These are phyloP conservation scores for Pterocarpus macrocarpus DNA, from an alignment of 306 rosid genomes.

Conservation along the genomic window DNA sequence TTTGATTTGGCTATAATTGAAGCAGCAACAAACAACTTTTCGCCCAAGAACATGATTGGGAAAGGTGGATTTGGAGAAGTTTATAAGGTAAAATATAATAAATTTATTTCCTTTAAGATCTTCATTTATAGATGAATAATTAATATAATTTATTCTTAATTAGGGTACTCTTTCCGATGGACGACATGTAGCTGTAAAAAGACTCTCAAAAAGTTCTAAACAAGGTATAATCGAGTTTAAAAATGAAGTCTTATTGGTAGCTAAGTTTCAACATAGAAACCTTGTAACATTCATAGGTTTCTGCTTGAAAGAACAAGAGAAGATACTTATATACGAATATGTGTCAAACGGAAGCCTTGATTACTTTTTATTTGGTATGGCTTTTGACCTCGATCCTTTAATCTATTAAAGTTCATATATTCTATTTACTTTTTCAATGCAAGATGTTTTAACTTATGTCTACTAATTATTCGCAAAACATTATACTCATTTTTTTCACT, in stretches of 20 bases:
- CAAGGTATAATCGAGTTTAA: neutral
- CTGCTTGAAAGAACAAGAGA: slow-evolving; percentile 4
- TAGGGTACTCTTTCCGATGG: slow-evolving; percentile 6
- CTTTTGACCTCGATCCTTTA: neutral
- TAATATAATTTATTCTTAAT: neutral
- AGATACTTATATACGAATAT: slow-evolving; percentile 6
- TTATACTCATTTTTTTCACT: neutral
- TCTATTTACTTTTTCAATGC: too few species aligned
- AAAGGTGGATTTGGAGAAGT: slow-evolving; percentile 39
- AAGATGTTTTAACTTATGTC: neutral
- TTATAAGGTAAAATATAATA: neutral
- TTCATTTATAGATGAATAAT: neutral
- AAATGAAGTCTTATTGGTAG: neutral
- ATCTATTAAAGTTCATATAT: neutral
- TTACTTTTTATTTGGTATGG: slow-evolving; percentile 24
- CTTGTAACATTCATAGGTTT: slow-evolving; percentile 14
- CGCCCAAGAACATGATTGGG: neutral
- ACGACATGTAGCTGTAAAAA: neutral
- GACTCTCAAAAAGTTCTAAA: neutral
- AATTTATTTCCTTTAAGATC: neutral
- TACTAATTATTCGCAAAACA: neutral
- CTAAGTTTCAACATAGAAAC: neutral
- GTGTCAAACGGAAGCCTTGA: slow-evolving; percentile 13
- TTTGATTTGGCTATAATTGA: neutral
- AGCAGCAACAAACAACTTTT: slow-evolving; percentile 14